These are phyloP conservation scores for Suillus subluteus DNA, from an alignment of 768 basidiomycete genomes.

Conservation along the genomic window DNA sequence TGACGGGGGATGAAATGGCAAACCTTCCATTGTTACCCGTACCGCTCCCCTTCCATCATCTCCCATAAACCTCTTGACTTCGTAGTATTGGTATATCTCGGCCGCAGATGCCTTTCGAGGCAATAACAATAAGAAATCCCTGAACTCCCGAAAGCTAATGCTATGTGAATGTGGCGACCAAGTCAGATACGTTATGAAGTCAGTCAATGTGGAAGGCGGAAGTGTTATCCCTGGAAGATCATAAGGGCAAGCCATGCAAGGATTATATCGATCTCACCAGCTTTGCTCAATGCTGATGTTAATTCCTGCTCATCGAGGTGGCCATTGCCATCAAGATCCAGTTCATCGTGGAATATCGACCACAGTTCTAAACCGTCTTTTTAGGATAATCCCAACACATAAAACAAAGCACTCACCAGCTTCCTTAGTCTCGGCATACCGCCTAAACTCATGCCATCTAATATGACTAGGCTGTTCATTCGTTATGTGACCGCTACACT, in stretches of 20 bases:
- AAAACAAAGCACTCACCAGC: slow-evolving; percentile 54
- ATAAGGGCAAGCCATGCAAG: slow-evolving; percentile 20
- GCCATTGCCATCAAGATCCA: slow-evolving; percentile 90
- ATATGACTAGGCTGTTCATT: slow-evolving; percentile 50
- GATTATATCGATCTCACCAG: slow-evolving; percentile 53
- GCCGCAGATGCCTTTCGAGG: slow-evolving; percentile 78
- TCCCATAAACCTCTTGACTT: slow-evolving; percentile 66
- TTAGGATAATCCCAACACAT: slow-evolving; percentile 21
- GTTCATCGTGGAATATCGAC: slow-evolving; percentile 87
- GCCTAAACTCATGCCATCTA: slow-evolving; percentile 71
- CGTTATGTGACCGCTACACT: slow-evolving; percentile 50
- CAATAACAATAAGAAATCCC: slow-evolving; percentile 86
- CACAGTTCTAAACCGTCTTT: slow-evolving; percentile 67
- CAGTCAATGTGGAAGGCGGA: slow-evolving; percentile 67
- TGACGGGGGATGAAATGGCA: slow-evolving; percentile 24
- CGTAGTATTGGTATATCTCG: slow-evolving; percentile 87
- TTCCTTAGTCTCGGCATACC: slow-evolving; percentile 83
- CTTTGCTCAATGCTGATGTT: slow-evolving; percentile 62
- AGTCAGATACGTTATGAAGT: slow-evolving; percentile 82
- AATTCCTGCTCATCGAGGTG: slow-evolving; percentile 71
- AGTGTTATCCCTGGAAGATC: slow-evolving; percentile 66
- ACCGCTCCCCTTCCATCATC: slow-evolving; percentile 80
- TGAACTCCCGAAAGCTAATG: slow-evolving; percentile 83
- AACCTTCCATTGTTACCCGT: slow-evolving; percentile 90
- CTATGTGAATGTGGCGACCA: slow-evolving; percentile 68